A percentile compares a stretch with the other conserved stretches of the same genome.
phyloP scores from a whole-genome alignment of 305 asterid genomes.

The Caryopteris hybrid region DNA sequence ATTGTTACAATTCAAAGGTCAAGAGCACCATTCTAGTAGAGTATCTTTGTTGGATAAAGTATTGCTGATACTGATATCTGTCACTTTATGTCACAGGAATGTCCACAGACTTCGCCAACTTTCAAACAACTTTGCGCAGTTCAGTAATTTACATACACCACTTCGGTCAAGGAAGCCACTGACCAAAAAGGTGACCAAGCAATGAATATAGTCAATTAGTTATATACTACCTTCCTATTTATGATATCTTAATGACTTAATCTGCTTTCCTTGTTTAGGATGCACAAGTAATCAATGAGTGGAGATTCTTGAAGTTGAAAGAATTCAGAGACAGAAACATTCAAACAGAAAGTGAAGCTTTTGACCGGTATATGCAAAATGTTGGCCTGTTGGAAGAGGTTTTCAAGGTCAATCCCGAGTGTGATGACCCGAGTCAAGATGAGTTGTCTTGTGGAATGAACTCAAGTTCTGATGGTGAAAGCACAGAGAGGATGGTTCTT shows the following conservation, averaged over 20 bases:
- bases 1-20: not conserved
- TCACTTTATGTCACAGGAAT: slow-evolving; percentile 38
- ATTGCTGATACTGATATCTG: slow-evolving; percentile 11
- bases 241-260: not conserved
- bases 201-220: not conserved
- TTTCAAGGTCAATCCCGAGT: slow-evolving; percentile 42
- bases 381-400: slow-evolving; percentile 70
- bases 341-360: slow-evolving; percentile 71
- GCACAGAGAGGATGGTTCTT: slow-evolving; percentile 27
- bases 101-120: slow-evolving; percentile 77
- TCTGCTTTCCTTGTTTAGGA: slow-evolving; percentile 40
- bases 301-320: slow-evolving; percentile 88
- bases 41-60: not conserved
- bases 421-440: slow-evolving; percentile 36
- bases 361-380: slow-evolving; percentile 77
- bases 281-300: slow-evolving; percentile 75
- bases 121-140: slow-evolving; percentile 81
- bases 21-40: not conserved
- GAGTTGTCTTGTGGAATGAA: slow-evolving; percentile 25
- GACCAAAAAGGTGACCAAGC: slow-evolving; percentile 65
- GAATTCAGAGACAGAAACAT: slow-evolving; percentile 66
- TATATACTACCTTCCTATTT: not conserved
- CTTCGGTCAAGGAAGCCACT: slow-evolving; percentile 71
- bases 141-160: slow-evolving; percentile 68
- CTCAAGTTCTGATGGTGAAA: slow-evolving; percentile 37